Base-by-base conservation (phyloP, 306 rosid genomes). In the Astragalus membranaceus region DNA sequence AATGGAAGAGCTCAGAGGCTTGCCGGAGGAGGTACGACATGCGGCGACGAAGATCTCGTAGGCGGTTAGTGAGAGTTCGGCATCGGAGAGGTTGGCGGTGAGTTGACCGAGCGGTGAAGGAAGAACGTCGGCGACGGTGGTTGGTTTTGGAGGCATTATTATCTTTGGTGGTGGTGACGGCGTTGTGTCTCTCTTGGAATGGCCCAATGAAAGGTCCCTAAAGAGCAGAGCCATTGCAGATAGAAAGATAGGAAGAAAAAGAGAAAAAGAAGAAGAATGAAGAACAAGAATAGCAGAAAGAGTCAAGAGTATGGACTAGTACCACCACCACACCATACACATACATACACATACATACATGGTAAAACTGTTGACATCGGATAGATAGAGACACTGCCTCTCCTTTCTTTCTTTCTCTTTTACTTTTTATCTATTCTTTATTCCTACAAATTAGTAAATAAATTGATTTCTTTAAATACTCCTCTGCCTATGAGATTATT, bases 21-120 rank as follows among this genome's bases (percentile, higher is more conserved):
- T 91, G 0, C 96, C 97, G 17, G 96, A 69, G 50, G 97, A 88
- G 10, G 97, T 88, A 0, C 97, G 97, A 78, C 99, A 94, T 1
- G 83, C 95, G 60, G 99, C 95, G 48, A 94, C 85, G 86, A 94
- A 94, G 97, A 94, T 89, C 97, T 94, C 99, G 86, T 78, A 94
- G 7, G 99, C 92, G 16, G 88, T 91, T 65, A 88, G 84, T 1
- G 95, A 69, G 66, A 94, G 96, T 13, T 94, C 96, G 29, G 91
- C 77, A 66, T 87, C 92, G 76, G 92, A 67, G 85, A 94, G 92
- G 15, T 72, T 84, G 44, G 79, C 53, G 9, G 91, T 57, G 42
- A 94, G 92, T 59, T 85, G 85, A 63, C 97, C 97, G 5, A 94
- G 77, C 7, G 99, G 97, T 10, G 99, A 91, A 0, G 96, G 92